These are phyloP conservation scores for Pittosporum tobira DNA, from an alignment of 129 eudicot species.

Conservation along the genomic window DNA sequence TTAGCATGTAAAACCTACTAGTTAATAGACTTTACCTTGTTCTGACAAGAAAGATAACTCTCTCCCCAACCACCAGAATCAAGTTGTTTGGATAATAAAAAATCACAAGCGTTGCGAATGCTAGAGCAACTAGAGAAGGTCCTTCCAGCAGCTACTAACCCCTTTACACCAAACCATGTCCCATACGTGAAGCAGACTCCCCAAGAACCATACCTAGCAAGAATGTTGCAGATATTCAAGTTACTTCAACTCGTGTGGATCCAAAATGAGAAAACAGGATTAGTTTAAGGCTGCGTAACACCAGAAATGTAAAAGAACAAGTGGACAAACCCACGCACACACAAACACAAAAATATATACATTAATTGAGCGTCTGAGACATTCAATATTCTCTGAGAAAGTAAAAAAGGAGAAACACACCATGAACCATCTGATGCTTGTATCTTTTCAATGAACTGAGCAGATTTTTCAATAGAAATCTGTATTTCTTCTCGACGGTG, in stretches of 20 bases:
- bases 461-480: constrained; percentile 52
- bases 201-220: constrained; percentile 99
- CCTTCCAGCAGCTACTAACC: constrained; percentile 77
- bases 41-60: constrained; percentile 91
- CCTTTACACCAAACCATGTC: constrained; percentile 91
- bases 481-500: constrained; percentile 70
- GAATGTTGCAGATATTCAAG: constrained; percentile 11
- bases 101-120: constrained; percentile 86
- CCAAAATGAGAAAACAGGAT: not conserved
- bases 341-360: too few species aligned
- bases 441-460: constrained; percentile 53
- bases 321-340: not conserved
- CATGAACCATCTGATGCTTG: constrained; percentile 89
- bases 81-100: constrained; percentile 84
- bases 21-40: constrained; percentile 52
- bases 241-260: not conserved
- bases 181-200: constrained; percentile 93
- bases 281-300: not conserved
- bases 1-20: not conserved
- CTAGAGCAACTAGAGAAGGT: constrained; percentile 47
- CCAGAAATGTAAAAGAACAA: not conserved
- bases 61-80: constrained; percentile 99
- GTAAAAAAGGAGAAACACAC: constrained; percentile 31
- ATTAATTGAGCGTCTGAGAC: too few species aligned
- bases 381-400: not conserved